Percentiles rank a stretch among this genome's conserved stretches.
Evolutionary conservation across 441 rosid genomes (phyloP).

Genomic region (Raphanus hybrid): DNA sequence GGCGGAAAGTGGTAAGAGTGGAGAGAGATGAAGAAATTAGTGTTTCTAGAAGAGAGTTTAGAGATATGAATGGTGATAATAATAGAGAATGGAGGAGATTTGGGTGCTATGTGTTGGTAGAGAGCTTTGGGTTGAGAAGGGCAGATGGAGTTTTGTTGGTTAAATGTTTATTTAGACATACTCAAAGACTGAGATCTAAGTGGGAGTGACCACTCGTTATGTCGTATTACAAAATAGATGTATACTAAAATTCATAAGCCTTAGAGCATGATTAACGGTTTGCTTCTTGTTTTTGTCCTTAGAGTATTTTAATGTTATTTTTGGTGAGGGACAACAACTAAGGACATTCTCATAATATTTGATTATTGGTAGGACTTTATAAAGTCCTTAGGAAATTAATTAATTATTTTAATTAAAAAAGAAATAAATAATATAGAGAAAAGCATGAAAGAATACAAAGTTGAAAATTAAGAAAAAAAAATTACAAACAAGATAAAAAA

Average conservation of each 20-base stretch:
- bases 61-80: conserved; percentile 29
- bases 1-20: conserved; percentile 49
- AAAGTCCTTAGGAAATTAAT: no score
- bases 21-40: conserved; percentile 46
- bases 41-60: conserved; percentile 38
- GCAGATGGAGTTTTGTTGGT: conserved; percentile 57
- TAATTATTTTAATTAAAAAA: no score
- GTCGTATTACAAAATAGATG: neutral
- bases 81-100: conserved; percentile 50
- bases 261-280: no score
- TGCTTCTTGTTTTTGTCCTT: no score
- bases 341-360: no score
- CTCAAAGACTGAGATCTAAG: conserved; percentile 44
- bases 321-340: no score
- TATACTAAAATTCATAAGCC: neutral
- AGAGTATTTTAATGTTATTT: no score
- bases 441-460: no score
- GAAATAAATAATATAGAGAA: no score
- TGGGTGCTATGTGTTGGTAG: conserved; percentile 60
- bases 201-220: conserved; percentile 47
- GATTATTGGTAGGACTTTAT: no score
- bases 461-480: no score
- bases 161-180: conserved; percentile 52
- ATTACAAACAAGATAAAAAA: no score
- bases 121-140: conserved; percentile 59